Conservation (phyloP, 371 early-diverging fungal genomes). For the Mortierella sp. region DNA sequence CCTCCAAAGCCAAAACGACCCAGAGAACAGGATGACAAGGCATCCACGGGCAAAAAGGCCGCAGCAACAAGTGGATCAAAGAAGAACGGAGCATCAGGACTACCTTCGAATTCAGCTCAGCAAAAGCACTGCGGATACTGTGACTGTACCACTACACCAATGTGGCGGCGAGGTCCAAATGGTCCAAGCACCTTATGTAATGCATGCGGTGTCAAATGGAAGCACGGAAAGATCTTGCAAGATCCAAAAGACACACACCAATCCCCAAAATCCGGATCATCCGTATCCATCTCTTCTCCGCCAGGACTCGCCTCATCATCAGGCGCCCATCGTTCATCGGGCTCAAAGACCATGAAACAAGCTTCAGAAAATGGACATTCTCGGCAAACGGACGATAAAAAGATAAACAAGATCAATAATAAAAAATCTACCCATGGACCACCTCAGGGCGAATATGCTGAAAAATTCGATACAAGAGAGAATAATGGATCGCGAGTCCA, state of each 20-base stretch:
- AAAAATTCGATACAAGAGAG: background rate
- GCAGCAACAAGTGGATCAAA: slow-evolving; percentile 1
- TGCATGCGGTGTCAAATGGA: slow-evolving; percentile 77
- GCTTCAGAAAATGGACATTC: slow-evolving; percentile 1
- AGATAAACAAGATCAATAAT: background rate
- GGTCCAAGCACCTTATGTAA: slow-evolving; percentile 78
- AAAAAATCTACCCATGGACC: background rate
- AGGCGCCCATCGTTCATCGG: background rate
- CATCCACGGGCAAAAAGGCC: background rate
- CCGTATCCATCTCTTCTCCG: background rate
- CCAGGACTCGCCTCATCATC: background rate
- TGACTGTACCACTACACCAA: slow-evolving; percentile 72
- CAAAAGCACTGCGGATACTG: slow-evolving; percentile 68
- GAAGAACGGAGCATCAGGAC: slow-evolving; percentile 12
- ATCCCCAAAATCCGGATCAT: slow-evolving; percentile 5
- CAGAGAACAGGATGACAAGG: slow-evolving; percentile 18
- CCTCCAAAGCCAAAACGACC: slow-evolving; percentile 18
- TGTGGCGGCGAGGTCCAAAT: slow-evolving; percentile 80
- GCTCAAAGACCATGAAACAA: slow-evolving; percentile 12
- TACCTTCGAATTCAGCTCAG: slow-evolving; percentile 5
- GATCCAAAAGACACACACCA: slow-evolving; percentile 22
- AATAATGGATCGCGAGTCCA: background rate
- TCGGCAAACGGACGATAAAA: slow-evolving; percentile 8
- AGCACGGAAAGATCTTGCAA: slow-evolving; percentile 63
- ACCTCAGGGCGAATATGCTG: background rate